Base-by-base conservation (phyloP, 352 stramenopile species). In the Globisporangium polare region DNA sequence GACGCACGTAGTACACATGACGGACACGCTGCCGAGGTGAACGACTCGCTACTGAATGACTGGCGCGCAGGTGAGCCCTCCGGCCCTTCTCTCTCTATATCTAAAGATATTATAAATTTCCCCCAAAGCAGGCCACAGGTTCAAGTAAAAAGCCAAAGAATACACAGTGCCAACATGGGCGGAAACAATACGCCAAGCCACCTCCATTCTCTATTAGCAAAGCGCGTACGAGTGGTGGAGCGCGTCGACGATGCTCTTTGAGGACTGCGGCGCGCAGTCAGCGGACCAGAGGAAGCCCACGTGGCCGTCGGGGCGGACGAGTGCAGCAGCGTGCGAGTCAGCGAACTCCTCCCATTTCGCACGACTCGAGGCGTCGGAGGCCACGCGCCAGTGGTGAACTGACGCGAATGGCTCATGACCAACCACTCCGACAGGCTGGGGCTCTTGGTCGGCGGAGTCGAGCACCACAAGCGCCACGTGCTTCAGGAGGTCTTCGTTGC, bases 221-320 rank as follows among this genome's bases (percentile, higher is more conserved):
- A 68, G 47, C 15, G 49, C 41, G 39, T 58, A 62, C 20, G 62
- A 63, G 47, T 53, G 47, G 15, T 53, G 54, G 27, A 68, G 5
- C 15, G 62, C 62, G 20, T 59, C 54, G 10, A 56, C 18, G 24
- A 65, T 33, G n/a, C 33, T 55, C 12, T 26, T 12, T 4, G 41
- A 17, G 6, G 62, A 43, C 29, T 37, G 17, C 3, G 51, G 13
- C 6, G 35, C 12, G 0, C 22, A 13, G 26, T 20, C n/a, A 12
- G 53, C 42, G 15, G 59, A 60, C 79, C 86, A 95, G 13, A 94
- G 53, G 6, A 59, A 71, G n/a, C 75, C 85, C 41, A 96, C 63
- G 58, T 95, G 86, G 33, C 86, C 84, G 62, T 96, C 88, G 10
- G 88, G 88, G 55, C 88, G 86, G 20, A 96, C 66, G 24, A 96